phyloP scores from a whole-genome alignment of 1,139 yeast species.

The Spencermartinsiella ligniputridi region DNA sequence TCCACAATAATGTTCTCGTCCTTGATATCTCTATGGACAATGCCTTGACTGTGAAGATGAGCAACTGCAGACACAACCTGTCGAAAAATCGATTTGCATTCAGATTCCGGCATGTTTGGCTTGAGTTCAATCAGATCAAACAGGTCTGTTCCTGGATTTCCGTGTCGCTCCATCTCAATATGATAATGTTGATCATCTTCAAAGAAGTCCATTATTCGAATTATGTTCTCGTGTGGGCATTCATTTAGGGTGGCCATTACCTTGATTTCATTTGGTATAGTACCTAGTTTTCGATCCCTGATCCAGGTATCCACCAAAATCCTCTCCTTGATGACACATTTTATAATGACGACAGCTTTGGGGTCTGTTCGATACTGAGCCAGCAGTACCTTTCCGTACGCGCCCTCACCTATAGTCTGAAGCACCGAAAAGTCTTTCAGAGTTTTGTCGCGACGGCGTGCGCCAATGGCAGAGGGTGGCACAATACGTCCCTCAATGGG shows the following conservation, averaged over 20 bases:
- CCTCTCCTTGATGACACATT: slow-evolving; percentile 86
- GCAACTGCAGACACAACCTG: slow-evolving; percentile 75
- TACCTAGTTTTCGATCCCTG: slow-evolving; percentile 82
- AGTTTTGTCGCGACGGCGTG: slow-evolving; percentile 46
- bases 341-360: slow-evolving; percentile 65
- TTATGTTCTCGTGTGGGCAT: slow-evolving; percentile 81
- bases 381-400: slow-evolving; percentile 86
- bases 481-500: background rate
- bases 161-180: slow-evolving; percentile 86
- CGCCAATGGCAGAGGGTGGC: slow-evolving; percentile 27
- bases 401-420: slow-evolving; percentile 91
- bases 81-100: slow-evolving; percentile 69
- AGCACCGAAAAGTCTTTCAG: slow-evolving; percentile 65
- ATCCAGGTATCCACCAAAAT: slow-evolving; percentile 97
- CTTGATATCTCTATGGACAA: slow-evolving; percentile 65
- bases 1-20: slow-evolving; percentile 93
- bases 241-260: slow-evolving; percentile 69
- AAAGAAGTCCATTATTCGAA: slow-evolving; percentile 81
- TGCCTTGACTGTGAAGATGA: slow-evolving; percentile 63
- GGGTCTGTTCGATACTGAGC: slow-evolving; percentile 66
- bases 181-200: slow-evolving; percentile 88
- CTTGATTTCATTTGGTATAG: slow-evolving; percentile 92
- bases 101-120: slow-evolving; percentile 70
- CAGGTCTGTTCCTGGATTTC: slow-evolving; percentile 82
- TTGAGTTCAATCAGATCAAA: slow-evolving; percentile 87